Evolutionary conservation across 1,139 yeast species (phyloP).

Genomic region (Debaryomyces psychrophilus): DNA sequence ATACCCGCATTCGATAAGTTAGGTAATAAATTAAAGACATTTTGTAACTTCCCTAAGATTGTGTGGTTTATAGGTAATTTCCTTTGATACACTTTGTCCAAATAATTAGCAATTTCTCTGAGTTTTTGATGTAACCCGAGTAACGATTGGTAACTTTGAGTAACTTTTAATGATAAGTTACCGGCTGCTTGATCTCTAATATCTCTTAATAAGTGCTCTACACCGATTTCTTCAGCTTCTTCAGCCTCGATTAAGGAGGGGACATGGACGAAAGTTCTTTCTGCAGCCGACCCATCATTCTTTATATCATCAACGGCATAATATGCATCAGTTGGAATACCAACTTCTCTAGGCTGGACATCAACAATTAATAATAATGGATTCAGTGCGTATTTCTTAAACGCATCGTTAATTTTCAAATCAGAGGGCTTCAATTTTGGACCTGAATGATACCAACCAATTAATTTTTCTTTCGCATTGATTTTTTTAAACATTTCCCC

Average conservation of each 20-base stretch:
- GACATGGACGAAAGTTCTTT: conserved; percentile 89
- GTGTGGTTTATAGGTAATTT: conserved; percentile 86
- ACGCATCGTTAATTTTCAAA: conserved; percentile 83
- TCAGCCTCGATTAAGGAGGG: conserved; percentile 95
- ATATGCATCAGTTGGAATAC: conserved; percentile 96
- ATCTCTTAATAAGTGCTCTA: conserved; percentile 91
- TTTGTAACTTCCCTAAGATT: conserved; percentile 90
- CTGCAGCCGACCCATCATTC: conserved; percentile 95
- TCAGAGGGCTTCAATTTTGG: conserved; percentile 90
- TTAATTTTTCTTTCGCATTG: conserved; percentile 91
- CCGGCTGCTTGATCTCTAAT: conserved; percentile 98
- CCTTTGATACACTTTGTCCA: conserved; percentile 72
- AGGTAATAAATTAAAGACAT: conserved; percentile 90
- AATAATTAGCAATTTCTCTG: conserved; percentile 75
- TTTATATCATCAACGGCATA: conserved; percentile 93
- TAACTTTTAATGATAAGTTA: conserved; percentile 78
- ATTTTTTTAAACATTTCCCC: conserved; percentile 97
- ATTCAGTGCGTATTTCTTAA: conserved; percentile 79
- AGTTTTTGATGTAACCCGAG: conserved; percentile 84
- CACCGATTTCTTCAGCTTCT: conserved; percentile 99
- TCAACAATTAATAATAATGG: conserved; percentile 91
- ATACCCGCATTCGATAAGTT: conserved; percentile 54
- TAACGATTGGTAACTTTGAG: conserved; percentile 86
- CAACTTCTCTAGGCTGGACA: conserved; percentile 78
- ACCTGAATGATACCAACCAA: conserved; percentile 99